Base-by-base conservation (phyloP, 768 basidiomycete species). In the Boletus rubropictus region DNA sequence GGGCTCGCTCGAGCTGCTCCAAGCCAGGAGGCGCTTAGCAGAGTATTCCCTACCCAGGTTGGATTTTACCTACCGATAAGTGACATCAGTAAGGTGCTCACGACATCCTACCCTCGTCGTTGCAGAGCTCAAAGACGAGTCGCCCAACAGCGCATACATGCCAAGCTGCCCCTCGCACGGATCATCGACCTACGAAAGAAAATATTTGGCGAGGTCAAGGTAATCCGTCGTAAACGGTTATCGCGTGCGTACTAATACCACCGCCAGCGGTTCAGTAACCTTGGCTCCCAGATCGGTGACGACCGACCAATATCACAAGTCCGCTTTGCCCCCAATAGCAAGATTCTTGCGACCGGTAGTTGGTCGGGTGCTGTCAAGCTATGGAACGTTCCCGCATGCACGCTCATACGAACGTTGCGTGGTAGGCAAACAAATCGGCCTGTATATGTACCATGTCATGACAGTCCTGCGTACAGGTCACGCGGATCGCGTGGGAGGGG, bases 241-340 rank as follows among this genome's bases (percentile, higher is more conserved):
- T 20, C 20, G 20, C 17, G 9, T 31, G n/a, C 22, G 1, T 22
- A 21, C 44, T 48, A 38, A 50, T 14, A 33, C 17, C 17, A 15
- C n/a, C 22, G 20, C 2, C 57, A 94, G 90, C 88, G 83, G 67
- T 93, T 89, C 66, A 76, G 82, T 39, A 95, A 93, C 59, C 80
- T 98, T 37, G 96, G 96, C 20, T 97, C 96, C 0, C 95, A 98
- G 75, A 93, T 98, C 55, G 96, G 93, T 45, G 96, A 97, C 65
- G 93, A 96, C 55, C 79, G 96, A 35, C 93, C 96, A 1, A 81
- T 98, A 54, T 86, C 92, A 2, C 84, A 88, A 70, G 89, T 97
- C 24, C 86, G 96, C 32, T 98, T 98, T 66, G 81, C 95, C 3
- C 96, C 96, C 7, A 88, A 97, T 63, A 87, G 86, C 63, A 69